Evolutionary conservation across 1,139 yeast species (phyloP), one percentile per base, ranked within the genome.

Genomic region (Yamadazyma membranifaciens): DNA sequence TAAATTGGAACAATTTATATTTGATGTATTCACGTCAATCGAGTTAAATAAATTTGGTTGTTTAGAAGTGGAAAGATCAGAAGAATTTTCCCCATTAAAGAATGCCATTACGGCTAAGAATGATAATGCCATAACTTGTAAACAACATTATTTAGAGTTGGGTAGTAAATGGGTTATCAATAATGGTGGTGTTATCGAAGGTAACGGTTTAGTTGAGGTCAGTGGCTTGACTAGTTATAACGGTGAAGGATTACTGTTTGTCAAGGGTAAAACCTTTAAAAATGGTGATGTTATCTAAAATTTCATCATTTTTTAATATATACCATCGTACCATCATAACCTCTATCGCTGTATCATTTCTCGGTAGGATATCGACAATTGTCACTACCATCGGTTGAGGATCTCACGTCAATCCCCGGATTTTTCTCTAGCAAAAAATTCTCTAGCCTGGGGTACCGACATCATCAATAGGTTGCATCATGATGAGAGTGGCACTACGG

Each of bases 1-100:
- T 56, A 94, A 94, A 63, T 74, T 94, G 54, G 99, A 94, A 62
- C 98, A 92, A 62, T 94, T 94, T 56, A 95, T 94, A 42, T 94
- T 94, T 68, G 99, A 94, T 60, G 95, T 94, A 32, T 94, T 92
- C 67, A 91, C 94, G 38, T 77, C 83, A 30, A 83, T 94, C 34
- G 77, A 79, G 17, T 62, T 89, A 50, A 59, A 63, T n/a, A 79
- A 78, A 53, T 94, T 94, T 60, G 98, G 96, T 1, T 87, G 95
- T 58, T 73, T 94, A 48, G 98, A 94, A 65, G 98, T 94, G 24
- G 85, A 80, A 34, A 80, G 99, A 60, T 49, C 67, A 4, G 81
- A 81, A 43, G 98, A 94, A 60, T 94, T 94, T 56, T 84, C 96
- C 15, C 98, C 98, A 2, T 77, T 94, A 60, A 94, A 94, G 59